Evolutionary conservation across 345 rosid species (phyloP).

Genomic region (Gossypium anomalum): DNA sequence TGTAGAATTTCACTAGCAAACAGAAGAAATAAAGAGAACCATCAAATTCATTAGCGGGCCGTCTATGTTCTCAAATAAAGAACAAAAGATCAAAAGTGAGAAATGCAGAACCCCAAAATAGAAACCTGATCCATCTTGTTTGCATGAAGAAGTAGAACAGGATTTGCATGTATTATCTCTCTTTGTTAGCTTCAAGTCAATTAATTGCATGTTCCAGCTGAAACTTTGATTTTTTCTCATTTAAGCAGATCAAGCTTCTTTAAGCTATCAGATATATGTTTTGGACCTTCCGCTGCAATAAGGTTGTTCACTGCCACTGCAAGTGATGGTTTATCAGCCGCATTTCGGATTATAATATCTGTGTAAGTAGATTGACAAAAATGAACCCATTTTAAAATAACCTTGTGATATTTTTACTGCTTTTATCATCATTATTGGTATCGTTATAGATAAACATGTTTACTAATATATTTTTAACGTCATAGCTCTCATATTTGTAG

Average conservation of each 20-base stretch:
- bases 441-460: neutral
- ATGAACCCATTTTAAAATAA: neutral
- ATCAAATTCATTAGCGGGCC: neutral
- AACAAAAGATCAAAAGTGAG: constrained; percentile 2
- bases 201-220: constrained; percentile 58
- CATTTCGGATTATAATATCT: constrained; percentile 53
- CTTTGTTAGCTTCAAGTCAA: constrained; percentile 66
- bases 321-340: constrained; percentile 74
- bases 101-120: constrained; percentile 9
- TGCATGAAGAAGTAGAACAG: constrained; percentile 79
- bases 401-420: neutral
- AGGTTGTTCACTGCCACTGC: constrained; percentile 89
- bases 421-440: neutral
- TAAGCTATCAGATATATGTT: constrained; percentile 70
- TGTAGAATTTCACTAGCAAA: constrained; percentile 29
- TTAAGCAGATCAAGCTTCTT: constrained; percentile 80
- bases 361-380: constrained; percentile 20
- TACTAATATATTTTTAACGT: no score
- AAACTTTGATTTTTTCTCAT: constrained; percentile 55
- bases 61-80: neutral
- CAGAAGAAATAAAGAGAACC: neutral
- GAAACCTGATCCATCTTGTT: constrained; percentile 91
- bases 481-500: neutral
- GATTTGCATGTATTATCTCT: constrained; percentile 76
- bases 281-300: constrained; percentile 68